A percentile compares a stretch with the other conserved stretches of the same genome.
Evolutionary conservation across 2,329 filamentous ascomycete genomes (phyloP).

Genomic region (Fusarium staphyleae): DNA sequence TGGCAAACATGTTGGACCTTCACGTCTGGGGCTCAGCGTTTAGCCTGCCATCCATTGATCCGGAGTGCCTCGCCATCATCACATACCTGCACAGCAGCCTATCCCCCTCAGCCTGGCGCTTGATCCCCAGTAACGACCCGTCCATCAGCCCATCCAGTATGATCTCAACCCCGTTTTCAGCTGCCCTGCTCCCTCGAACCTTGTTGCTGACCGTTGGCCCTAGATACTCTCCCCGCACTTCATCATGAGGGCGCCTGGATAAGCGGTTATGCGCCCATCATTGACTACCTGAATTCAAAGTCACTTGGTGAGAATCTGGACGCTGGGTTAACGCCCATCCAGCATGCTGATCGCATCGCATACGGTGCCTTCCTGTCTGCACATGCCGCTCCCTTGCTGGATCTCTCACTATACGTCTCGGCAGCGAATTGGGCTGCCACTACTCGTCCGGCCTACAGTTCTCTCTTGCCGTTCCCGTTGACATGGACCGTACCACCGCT

Average conservation of each 20-base stretch:
- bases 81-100: constrained; percentile 74
- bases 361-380: constrained; percentile 75
- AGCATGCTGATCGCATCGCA: constrained; percentile 57
- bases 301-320: constrained; percentile 50
- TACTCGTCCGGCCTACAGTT: constrained; percentile 82
- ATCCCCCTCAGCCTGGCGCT: constrained; percentile 66
- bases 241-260: constrained; percentile 60
- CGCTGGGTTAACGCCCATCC: constrained; percentile 47
- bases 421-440: constrained; percentile 82
- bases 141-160: constrained; percentile 74
- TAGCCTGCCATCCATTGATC: constrained; percentile 85
- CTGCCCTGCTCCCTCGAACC: constrained; percentile 19
- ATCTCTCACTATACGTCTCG: constrained; percentile 89
- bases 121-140: constrained; percentile 77
- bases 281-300: constrained; percentile 59
- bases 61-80: constrained; percentile 86
- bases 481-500: constrained; percentile 85
- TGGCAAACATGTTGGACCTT: constrained; percentile 62
- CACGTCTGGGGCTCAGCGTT: constrained; percentile 93
- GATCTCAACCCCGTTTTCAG: constrained; percentile 44
- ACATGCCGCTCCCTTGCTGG: constrained; percentile 78
- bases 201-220: constrained; percentile 34
- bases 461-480: constrained; percentile 82
- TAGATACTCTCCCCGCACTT: constrained; percentile 64
- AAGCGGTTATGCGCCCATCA: constrained; percentile 68